Conservation (phyloP, 495 filamentous ascomycete genomes). For the Cudoniella acicularis region DNA sequence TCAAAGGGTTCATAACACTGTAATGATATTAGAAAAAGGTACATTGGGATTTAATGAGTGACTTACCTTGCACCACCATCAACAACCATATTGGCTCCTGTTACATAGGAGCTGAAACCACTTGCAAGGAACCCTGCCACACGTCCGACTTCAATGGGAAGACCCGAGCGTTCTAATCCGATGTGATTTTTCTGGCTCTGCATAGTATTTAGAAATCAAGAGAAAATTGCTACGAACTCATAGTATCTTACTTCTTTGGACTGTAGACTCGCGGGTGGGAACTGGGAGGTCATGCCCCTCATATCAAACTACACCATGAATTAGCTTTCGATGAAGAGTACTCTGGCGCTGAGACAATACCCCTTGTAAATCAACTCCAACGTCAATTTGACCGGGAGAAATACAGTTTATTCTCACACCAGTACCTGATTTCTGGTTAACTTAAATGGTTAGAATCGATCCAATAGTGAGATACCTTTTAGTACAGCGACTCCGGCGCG, state of each 20-base stretch:
- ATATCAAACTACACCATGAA: slow-evolving; percentile 39
- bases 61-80: slow-evolving; percentile 50
- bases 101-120: slow-evolving; percentile 67
- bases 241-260: slow-evolving; percentile 37
- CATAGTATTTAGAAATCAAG: neutral
- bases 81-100: slow-evolving; percentile 55
- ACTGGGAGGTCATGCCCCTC: slow-evolving; percentile 49
- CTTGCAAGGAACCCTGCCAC: slow-evolving; percentile 57
- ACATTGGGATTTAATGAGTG: neutral
- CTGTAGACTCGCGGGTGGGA: slow-evolving; percentile 52
- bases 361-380: slow-evolving; percentile 50
- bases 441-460: too few relatives aligned
- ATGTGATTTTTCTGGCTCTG: slow-evolving; percentile 39
- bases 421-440: too few relatives aligned
- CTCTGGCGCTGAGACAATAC: slow-evolving; percentile 20
- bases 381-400: slow-evolving; percentile 54
- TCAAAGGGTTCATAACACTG: slow-evolving; percentile 40
- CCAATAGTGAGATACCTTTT: too few relatives aligned
- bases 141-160: slow-evolving; percentile 52
- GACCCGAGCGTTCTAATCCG: slow-evolving; percentile 44
- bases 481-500: slow-evolving; percentile 52
- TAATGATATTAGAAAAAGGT: slow-evolving; percentile 5
- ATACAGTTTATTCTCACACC: slow-evolving; percentile 60
- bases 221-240: neutral
- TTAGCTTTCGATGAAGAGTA: neutral